These are phyloP conservation scores for Globisporangium barbulae DNA, from an alignment of 352 stramenopile species.

Conservation along the genomic window DNA sequence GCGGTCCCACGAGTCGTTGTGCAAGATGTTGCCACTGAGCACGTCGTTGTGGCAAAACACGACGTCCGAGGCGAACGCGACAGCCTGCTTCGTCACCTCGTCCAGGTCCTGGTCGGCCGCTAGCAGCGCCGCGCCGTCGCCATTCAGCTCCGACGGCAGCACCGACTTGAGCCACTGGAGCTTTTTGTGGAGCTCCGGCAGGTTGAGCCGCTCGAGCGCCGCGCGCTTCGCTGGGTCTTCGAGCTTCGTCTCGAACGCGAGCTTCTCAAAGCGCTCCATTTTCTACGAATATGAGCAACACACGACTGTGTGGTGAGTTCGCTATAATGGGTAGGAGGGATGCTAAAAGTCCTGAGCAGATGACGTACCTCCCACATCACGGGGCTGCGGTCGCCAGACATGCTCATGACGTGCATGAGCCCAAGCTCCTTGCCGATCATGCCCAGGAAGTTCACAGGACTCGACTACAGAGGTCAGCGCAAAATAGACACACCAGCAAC, in stretches of 20 bases:
- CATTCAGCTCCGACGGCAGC: conserved; percentile 69
- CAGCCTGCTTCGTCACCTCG: conserved; percentile 74
- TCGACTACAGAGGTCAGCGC: conserved; percentile 19
- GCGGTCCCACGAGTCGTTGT: conserved; percentile 70
- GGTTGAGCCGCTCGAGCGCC: conserved; percentile 57
- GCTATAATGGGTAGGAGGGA: not conserved
- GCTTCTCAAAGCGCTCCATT: conserved; percentile 74
- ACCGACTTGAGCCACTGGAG: conserved; percentile 82
- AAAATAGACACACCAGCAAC: not conserved
- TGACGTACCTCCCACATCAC: conserved; percentile 57
- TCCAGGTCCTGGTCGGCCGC: conserved; percentile 43
- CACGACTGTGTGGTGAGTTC: conserved; percentile 4
- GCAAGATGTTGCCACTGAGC: conserved; percentile 85
- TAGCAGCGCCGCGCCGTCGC: conserved; percentile 55
- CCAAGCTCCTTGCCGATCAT: conserved; percentile 88
- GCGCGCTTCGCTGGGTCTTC: conserved; percentile 55
- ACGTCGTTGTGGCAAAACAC: conserved; percentile 95
- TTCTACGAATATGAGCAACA: conserved; percentile 27
- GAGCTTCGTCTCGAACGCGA: conserved; percentile 62
- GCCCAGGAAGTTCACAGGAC: conserved; percentile 72
- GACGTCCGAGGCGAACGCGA: conserved; percentile 70
- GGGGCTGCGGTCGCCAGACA: conserved; percentile 52
- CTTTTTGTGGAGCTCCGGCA: conserved; percentile 55
- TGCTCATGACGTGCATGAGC: conserved; percentile 86
- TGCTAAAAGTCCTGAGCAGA: not conserved